Evolutionary conservation across 352 stramenopile genomes (phyloP).

Genomic region (Globisporangium ultimum): DNA sequence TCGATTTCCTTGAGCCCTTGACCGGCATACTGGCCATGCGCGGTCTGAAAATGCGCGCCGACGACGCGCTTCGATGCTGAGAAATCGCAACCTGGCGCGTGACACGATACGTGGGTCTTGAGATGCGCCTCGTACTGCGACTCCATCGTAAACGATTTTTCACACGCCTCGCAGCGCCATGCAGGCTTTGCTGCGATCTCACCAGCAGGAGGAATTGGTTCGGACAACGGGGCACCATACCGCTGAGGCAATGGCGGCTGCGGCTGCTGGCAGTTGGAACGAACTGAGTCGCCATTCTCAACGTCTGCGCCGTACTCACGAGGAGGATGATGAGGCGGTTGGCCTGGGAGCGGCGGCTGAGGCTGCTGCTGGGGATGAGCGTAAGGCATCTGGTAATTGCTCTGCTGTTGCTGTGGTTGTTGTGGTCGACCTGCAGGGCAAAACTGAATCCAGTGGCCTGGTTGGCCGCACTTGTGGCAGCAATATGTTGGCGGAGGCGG

Average conservation of each 20-base stretch:
- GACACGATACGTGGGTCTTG: conserved; percentile 65
- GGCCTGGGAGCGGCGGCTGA: neutral
- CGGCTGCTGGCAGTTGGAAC: neutral
- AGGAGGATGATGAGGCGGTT: neutral
- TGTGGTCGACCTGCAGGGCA: conserved; percentile 17
- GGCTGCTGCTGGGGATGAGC: conserved; percentile 4
- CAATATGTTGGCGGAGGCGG: conserved; percentile 59
- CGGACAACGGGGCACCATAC: conserved; percentile 1
- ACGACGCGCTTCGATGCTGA: conserved; percentile 77
- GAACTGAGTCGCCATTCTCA: too few species aligned
- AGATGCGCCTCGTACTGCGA: conserved; percentile 75
- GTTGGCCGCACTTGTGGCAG: conserved; percentile 74
- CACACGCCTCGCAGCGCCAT: conserved; percentile 65
- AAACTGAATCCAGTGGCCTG: conserved; percentile 79
- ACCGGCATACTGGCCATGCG: conserved; percentile 63
- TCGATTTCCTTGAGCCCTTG: conserved; percentile 80
- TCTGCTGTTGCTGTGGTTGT: conserved; percentile 10
- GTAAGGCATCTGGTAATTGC: conserved; percentile 7
- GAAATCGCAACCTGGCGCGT: conserved; percentile 58
- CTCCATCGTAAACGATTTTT: conserved; percentile 64
- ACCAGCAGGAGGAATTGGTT: conserved; percentile 2
- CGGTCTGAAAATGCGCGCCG: conserved; percentile 57
- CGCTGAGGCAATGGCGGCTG: conserved; percentile 16
- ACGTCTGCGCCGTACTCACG: too few species aligned
- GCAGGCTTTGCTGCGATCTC: conserved; percentile 4